Evolutionary conservation across 129 eudicot species (phyloP).

Genomic region (Oenanthe sinensis): DNA sequence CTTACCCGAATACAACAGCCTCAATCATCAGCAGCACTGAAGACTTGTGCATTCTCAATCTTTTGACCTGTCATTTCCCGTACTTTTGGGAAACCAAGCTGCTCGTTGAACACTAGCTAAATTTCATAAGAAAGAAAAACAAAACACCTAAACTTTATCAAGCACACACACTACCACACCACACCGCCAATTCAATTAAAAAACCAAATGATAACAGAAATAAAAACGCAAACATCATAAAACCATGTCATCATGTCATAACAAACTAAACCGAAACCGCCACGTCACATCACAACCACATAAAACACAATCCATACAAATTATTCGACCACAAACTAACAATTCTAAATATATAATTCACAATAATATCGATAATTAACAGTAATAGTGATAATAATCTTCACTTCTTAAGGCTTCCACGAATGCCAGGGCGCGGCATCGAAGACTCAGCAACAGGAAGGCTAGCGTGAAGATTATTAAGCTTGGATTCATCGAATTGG

Average conservation of each 20-base stretch:
- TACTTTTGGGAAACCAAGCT: not conserved
- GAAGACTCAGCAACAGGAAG: not conserved
- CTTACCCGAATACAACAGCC: not conserved
- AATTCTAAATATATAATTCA: not conserved
- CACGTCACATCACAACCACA: not conserved
- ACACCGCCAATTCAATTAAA: not conserved
- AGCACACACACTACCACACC: not conserved
- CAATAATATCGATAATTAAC: not conserved
- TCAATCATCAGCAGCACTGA: not conserved
- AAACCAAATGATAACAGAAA: not conserved
- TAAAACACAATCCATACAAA: not conserved
- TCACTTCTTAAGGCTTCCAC: slow-evolving; percentile 20
- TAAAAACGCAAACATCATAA: not conserved
- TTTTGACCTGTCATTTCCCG: not conserved
- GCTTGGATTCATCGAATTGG: slow-evolving; percentile 13
- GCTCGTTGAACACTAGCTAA: slow-evolving; percentile 1
- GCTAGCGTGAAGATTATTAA: slow-evolving; percentile 9
- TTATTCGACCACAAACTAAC: not conserved
- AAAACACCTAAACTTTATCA: slow-evolving; percentile 1
- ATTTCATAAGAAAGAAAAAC: not conserved
- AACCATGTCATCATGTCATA: slow-evolving; percentile 3
- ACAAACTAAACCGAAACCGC: not conserved
- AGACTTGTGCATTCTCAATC: not conserved
- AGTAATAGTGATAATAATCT: not conserved
- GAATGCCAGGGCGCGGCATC: slow-evolving; percentile 12